phyloP scores from a whole-genome alignment of 805 yeast genomes.

The Saturnispora ahearnii region DNA sequence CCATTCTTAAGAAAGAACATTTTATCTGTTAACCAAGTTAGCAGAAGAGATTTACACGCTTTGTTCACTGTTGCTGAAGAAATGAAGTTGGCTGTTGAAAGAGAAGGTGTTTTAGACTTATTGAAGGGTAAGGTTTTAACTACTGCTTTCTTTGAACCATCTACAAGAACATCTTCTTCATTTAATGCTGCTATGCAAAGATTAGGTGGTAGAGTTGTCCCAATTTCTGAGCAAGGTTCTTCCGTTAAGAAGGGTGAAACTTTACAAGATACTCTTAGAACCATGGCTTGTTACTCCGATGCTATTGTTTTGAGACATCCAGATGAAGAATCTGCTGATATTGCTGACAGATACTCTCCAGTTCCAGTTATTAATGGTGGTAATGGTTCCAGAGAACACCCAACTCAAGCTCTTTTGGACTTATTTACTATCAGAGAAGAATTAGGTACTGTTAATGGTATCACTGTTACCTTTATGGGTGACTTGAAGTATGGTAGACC shows the following conservation, averaged over 20 bases:
- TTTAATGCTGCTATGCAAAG: conserved; percentile 99
- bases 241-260: conserved; percentile 98
- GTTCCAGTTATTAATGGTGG: conserved; percentile 98
- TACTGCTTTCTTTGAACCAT: conserved; percentile 96
- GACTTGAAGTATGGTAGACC: conserved; percentile 98
- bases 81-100: conserved; percentile 92
- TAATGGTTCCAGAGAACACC: conserved; percentile 96
- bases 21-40: conserved; percentile 78
- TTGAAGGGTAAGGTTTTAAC: conserved; percentile 86
- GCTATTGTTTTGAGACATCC: conserved; percentile 98
- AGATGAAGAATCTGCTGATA: conserved; percentile 78
- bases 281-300: conserved; percentile 92
- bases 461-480: conserved; percentile 98
- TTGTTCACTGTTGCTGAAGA: conserved; percentile 97
- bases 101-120: conserved; percentile 88
- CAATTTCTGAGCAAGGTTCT: conserved; percentile 78
- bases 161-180: conserved; percentile 93
- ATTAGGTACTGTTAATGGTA: conserved; percentile 95
- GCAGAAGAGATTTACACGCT: conserved; percentile 82
- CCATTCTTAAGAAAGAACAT: conserved; percentile 86
- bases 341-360: conserved; percentile 94
- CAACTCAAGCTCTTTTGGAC: conserved; percentile 96
- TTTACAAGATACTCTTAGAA: conserved; percentile 90
- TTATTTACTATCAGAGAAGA: conserved; percentile 98
- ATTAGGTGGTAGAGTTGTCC: conserved; percentile 93